These are phyloP conservation scores for Lichtheimia hyalospora DNA, from an alignment of 371 early-diverging fungal genomes.

Conservation along the genomic window DNA sequence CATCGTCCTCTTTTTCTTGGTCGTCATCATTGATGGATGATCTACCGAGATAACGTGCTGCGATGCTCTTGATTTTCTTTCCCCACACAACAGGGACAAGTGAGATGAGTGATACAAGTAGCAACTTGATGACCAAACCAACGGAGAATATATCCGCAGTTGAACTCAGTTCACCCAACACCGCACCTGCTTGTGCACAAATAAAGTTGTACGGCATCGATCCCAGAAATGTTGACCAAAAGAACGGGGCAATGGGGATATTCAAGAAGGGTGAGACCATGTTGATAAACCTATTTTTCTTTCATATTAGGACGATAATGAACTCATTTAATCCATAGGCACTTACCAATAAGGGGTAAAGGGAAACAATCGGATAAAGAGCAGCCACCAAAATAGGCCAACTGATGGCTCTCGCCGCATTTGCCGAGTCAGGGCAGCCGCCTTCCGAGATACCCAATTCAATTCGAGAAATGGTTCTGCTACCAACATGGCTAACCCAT, in stretches of 20 bases:
- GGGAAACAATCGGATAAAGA: conserved; percentile 47
- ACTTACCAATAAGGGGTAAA: conserved; percentile 52
- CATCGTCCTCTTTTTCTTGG: conserved; percentile 12
- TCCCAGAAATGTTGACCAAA: conserved; percentile 49
- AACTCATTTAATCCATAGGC: not conserved
- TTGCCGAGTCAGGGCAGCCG: conserved; percentile 30
- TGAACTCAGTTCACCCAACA: conserved; percentile 43
- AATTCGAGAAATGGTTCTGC: conserved; percentile 49
- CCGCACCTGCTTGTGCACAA: conserved; percentile 49
- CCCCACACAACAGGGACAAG: conserved; percentile 51
- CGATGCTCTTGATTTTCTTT: conserved; percentile 30
- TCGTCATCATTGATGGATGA: conserved; percentile 1
- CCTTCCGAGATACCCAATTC: conserved; percentile 37
- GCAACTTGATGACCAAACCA: conserved; percentile 36
- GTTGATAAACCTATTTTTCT: conserved; percentile 38
- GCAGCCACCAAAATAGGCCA: conserved; percentile 51
- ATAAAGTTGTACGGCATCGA: conserved; percentile 51
- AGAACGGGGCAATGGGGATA: conserved; percentile 46
- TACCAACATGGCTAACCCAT: conserved; percentile 36
- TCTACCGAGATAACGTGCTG: conserved; percentile 12
- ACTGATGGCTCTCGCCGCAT: conserved; percentile 27
- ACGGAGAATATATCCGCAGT: conserved; percentile 49
- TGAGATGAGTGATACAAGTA: conserved; percentile 43
- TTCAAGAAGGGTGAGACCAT: conserved; percentile 46
- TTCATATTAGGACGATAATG: not conserved